These are phyloP conservation scores for Handroanthus guayacan DNA, from an alignment of 257 asterid species.

Conservation along the genomic window DNA sequence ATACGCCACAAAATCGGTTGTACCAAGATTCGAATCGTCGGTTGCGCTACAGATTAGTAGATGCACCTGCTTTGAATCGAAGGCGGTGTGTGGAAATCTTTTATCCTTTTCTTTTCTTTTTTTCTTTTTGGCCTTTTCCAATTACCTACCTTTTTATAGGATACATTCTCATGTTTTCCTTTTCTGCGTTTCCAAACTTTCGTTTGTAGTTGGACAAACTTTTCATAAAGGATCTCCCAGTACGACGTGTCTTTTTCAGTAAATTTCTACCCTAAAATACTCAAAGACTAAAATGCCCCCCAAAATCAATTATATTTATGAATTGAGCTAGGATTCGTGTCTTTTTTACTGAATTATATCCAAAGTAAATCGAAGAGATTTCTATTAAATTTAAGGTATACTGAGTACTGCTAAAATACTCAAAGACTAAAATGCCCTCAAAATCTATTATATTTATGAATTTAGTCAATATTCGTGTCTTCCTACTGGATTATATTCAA, in stretches of 20 bases:
- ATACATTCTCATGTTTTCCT: background rate
- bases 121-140: too few relatives aligned
- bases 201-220: background rate
- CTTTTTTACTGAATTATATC: too few relatives aligned
- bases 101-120: too few relatives aligned
- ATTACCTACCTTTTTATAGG: background rate
- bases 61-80: slow-evolving; percentile 38
- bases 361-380: too few relatives aligned
- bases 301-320: too few relatives aligned
- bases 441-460: too few relatives aligned
- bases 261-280: background rate
- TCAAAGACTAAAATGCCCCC: too few relatives aligned
- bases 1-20: slow-evolving; percentile 36
- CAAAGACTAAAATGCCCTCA: too few relatives aligned
- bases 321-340: too few relatives aligned
- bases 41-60: slow-evolving; percentile 34
- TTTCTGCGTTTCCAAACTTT: background rate
- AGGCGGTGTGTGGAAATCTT: slow-evolving; percentile 40
- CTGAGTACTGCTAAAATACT: background rate
- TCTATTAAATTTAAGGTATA: too few relatives aligned
- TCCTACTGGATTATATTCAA: too few relatives aligned
- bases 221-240: background rate
- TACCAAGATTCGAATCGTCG: slow-evolving; percentile 39
- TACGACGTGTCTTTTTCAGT: background rate
- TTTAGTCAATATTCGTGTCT: too few relatives aligned